Evolutionary conservation across 148 eudicot genomes (phyloP).

Genomic region (Salicornia ramosissima): DNA sequence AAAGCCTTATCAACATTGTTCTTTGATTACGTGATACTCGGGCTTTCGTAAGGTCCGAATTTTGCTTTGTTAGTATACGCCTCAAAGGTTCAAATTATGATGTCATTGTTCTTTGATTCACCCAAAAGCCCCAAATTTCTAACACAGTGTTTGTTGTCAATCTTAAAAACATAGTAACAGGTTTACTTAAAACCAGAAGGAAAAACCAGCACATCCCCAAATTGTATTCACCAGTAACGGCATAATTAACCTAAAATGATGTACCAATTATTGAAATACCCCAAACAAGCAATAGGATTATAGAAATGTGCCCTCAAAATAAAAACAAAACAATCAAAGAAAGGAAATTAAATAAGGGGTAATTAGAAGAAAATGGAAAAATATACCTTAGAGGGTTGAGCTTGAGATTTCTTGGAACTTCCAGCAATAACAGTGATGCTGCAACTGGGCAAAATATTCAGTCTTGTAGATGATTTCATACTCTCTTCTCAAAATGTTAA

Average conservation of each 20-base stretch:
- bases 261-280: not conserved
- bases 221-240: no score
- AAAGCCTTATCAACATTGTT: no score
- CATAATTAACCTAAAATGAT: no score
- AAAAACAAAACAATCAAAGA: not conserved
- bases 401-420: slow-evolving; percentile 40
- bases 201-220: no score
- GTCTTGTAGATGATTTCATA: slow-evolving; percentile 12
- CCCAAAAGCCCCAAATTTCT: no score
- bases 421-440: slow-evolving; percentile 37
- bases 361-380: not conserved
- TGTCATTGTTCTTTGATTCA: no score
- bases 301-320: not conserved
- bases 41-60: no score
- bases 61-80: no score
- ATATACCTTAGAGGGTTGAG: slow-evolving; percentile 33
- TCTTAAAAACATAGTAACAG: not conserved
- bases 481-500: not conserved
- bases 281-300: not conserved
- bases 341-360: not conserved
- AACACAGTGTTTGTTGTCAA: not conserved
- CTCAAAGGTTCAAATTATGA: no score
- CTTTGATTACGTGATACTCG: no score
- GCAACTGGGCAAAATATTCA: slow-evolving; percentile 7
- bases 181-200: not conserved